Percentiles rank a stretch among this genome's conserved stretches.
phyloP scores from a whole-genome alignment of 371 early-diverging fungal genomes.

The Phascolomyces articulosus region DNA sequence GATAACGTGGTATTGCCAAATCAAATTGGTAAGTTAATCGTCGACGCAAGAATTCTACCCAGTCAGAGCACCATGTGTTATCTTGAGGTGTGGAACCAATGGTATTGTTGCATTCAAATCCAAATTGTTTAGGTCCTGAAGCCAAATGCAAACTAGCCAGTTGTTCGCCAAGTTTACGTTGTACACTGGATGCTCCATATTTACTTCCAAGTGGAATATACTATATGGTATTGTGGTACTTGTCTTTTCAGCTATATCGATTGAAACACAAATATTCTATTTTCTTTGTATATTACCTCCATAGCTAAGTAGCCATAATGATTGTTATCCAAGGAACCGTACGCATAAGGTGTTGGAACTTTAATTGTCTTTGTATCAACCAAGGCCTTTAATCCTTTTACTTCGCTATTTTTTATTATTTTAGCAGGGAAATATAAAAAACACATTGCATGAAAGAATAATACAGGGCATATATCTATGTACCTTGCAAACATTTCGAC shows the following conservation, averaged over 20 bases:
- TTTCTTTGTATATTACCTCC: conserved; percentile 5
- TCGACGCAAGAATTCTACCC: conserved; percentile 14
- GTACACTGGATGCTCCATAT: conserved; percentile 4
- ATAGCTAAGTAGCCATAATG: conserved; percentile 11
- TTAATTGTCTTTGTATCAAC: conserved; percentile 19
- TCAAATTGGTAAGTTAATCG: conserved; percentile 17
- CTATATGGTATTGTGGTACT: no score
- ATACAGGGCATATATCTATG: no score
- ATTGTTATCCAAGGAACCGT: conserved; percentile 8
- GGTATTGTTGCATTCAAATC: conserved; percentile 15
- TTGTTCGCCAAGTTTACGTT: conserved; percentile 13
- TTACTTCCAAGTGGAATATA: conserved; percentile 15
- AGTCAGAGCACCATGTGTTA: conserved; percentile 18
- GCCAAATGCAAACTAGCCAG: conserved; percentile 18
- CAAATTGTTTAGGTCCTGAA: conserved; percentile 11
- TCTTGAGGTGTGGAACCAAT: conserved; percentile 18
- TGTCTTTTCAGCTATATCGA: no score
- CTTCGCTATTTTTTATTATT: conserved; percentile 7
- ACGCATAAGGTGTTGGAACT: conserved; percentile 15
- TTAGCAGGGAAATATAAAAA: no score
- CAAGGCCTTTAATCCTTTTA: conserved; percentile 13
- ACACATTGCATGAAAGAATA: no score
- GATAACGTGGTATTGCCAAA: conserved; percentile 7
- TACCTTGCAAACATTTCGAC: conserved; percentile 16
- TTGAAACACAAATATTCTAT: no score